A percentile compares a stretch with the other conserved stretches of the same genome.
These are phyloP conservation scores for Kwoniella sp. DNA, from an alignment of 768 basidiomycete genomes.

Conservation along the genomic window DNA sequence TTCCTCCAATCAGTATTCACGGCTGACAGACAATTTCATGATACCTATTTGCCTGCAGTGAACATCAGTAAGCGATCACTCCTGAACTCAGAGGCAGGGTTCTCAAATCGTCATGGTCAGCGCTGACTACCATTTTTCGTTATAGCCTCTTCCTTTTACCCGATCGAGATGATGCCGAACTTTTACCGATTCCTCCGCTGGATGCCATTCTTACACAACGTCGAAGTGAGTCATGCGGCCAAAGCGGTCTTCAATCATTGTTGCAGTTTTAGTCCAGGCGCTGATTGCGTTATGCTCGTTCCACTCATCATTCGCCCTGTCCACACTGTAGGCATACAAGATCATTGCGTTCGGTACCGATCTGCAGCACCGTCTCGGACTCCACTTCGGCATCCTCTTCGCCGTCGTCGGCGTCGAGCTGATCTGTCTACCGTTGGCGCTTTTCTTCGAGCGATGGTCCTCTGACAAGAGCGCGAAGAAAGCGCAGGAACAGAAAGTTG, in stretches of 20 bases:
- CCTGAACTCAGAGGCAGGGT: neutral
- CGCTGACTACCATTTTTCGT: neutral
- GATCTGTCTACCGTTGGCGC: constrained; percentile 29
- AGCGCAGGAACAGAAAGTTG: constrained; percentile 25
- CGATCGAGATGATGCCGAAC: constrained; percentile 44
- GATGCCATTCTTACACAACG: constrained; percentile 43
- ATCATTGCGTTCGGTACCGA: constrained; percentile 53
- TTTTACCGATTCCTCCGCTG: constrained; percentile 52
- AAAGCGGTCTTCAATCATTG: too few relatives aligned
- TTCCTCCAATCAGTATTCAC: too few relatives aligned
- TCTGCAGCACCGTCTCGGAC: constrained; percentile 38
- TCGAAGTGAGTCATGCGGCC: constrained; percentile 21
- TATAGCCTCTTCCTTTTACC: constrained; percentile 53
- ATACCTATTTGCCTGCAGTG: constrained; percentile 24
- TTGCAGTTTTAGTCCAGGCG: too few relatives aligned
- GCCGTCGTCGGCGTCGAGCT: constrained; percentile 49
- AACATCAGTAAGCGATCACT: constrained; percentile 45
- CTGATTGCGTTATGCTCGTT: too few relatives aligned
- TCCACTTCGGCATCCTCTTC: constrained; percentile 53
- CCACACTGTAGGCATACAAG: constrained; percentile 51
- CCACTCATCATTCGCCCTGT: too few relatives aligned
- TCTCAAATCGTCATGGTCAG: too few relatives aligned
- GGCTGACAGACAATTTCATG: neutral
- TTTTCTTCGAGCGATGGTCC: constrained; percentile 46
- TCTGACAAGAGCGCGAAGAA: constrained; percentile 30